Percentiles rank a stretch among this genome's conserved stretches.
These are phyloP conservation scores for Aspergillus panamensis DNA, from an alignment of 495 filamentous ascomycete species.

Conservation along the genomic window DNA sequence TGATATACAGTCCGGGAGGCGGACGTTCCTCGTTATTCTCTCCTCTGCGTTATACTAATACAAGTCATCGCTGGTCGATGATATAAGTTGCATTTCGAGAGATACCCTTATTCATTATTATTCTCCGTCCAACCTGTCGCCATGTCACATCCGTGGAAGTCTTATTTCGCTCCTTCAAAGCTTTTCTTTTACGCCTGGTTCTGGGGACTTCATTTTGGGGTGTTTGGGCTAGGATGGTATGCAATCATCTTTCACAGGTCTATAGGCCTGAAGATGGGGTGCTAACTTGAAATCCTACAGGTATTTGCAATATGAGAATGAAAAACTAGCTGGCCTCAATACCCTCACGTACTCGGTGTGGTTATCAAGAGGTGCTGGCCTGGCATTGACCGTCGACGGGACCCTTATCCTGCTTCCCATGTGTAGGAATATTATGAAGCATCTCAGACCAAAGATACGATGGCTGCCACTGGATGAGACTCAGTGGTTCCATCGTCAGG, in stretches of 20 bases:
- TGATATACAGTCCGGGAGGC: background rate
- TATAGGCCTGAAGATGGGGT: constrained; percentile 18
- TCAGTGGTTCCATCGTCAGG: constrained; percentile 94
- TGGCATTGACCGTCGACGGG: constrained; percentile 77
- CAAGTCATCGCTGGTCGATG: constrained; percentile 29
- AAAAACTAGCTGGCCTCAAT: constrained; percentile 71
- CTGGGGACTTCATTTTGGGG: constrained; percentile 73
- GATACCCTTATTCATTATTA: constrained; percentile 10
- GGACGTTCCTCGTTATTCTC: background rate
- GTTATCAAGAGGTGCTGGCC: constrained; percentile 89
- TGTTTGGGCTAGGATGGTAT: constrained; percentile 91
- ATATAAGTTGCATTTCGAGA: constrained; percentile 1
- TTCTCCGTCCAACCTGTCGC: constrained; percentile 1
- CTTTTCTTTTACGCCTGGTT: constrained; percentile 81
- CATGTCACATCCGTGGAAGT: constrained; percentile 34
- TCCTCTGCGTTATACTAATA: background rate
- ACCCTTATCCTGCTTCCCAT: constrained; percentile 89
- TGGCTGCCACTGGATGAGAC: constrained; percentile 92
- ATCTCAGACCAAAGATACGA: constrained; percentile 78
- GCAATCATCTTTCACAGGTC: background rate
- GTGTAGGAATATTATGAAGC: constrained; percentile 84
- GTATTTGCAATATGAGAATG: constrained; percentile 70
- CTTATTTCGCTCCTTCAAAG: constrained; percentile 63
- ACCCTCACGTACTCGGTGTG: constrained; percentile 83
- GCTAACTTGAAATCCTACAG: constrained; percentile 38